Percentiles rank a stretch among this genome's conserved stretches.
These are phyloP conservation scores for Xylaria sp. DNA, from an alignment of 2,329 filamentous ascomycete genomes.

Conservation along the genomic window DNA sequence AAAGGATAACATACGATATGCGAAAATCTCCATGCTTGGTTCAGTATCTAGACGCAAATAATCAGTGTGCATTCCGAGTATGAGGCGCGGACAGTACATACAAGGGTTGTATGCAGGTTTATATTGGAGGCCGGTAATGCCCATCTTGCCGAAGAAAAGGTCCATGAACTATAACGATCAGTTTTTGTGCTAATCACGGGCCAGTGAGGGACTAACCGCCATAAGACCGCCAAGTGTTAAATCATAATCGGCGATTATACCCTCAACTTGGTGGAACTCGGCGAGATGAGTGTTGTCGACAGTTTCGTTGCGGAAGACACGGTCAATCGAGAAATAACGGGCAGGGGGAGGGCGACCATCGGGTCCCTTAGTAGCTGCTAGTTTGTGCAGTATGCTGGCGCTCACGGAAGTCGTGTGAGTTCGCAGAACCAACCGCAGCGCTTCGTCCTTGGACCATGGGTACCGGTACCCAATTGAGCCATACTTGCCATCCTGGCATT, in stretches of 20 bases:
- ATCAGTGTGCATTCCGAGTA: neutral
- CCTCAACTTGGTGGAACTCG: slow-evolving; percentile 98
- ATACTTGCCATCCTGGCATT: slow-evolving; percentile 76
- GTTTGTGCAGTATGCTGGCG: slow-evolving; percentile 77
- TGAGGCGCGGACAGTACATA: neutral
- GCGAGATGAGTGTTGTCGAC: slow-evolving; percentile 84
- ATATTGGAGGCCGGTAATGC: slow-evolving; percentile 80
- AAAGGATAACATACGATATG: slow-evolving; percentile 66
- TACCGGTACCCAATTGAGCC: slow-evolving; percentile 97
- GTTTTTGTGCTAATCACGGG: neutral
- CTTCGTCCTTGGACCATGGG: slow-evolving; percentile 71
- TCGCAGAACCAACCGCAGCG: slow-evolving; percentile 69
- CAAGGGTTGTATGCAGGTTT: slow-evolving; percentile 91
- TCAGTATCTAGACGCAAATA: slow-evolving; percentile 71
- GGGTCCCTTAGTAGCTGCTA: slow-evolving; percentile 69
- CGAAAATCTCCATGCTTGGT: slow-evolving; percentile 97
- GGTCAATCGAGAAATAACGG: slow-evolving; percentile 97
- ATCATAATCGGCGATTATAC: slow-evolving; percentile 96
- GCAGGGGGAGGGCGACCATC: slow-evolving; percentile 72
- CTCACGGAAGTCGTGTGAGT: slow-evolving; percentile 47
- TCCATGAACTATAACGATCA: slow-evolving; percentile 71
- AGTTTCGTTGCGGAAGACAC: slow-evolving; percentile 95
- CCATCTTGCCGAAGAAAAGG: slow-evolving; percentile 96
- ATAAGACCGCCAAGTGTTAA: slow-evolving; percentile 93
- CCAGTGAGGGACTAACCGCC: slow-evolving; percentile 53